Base-by-base conservation (phyloP, 1,284 basidiomycete species). In the Malassezia arunalokei region DNA sequence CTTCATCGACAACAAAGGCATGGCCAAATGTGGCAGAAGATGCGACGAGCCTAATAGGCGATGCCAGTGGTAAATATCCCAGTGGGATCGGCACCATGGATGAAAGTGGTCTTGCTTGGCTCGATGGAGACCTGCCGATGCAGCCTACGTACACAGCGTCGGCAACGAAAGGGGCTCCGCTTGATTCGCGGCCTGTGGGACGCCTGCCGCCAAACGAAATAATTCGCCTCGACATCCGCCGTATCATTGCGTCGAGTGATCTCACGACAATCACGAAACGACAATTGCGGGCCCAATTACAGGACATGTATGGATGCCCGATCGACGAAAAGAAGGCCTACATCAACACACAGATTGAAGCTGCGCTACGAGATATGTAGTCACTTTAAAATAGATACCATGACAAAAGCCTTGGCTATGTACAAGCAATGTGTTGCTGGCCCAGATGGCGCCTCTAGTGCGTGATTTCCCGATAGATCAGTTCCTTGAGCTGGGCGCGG, bases 401-500 rank as follows among this genome's bases (percentile, higher is more conserved):
- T n/a, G 12, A 15, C 20, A 8, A 12, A n/a, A 15, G 39, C 5
- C 14, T 24, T 24, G 38, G 31, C 44, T 46, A 44, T 44, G 43
- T 44, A 44, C 17, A 44, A 32, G 15, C 42, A 20, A 14, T 44
- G 33, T 29, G 20, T 4, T 4, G 20, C 20, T 24, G 20, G 20
- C 20, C 20, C 20, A 24, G 20, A 24, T 24, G 20, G 20, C 20
- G 20, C 20, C n/a, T 43, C n/a, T 42, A 52, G 9, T 49, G 52
- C 9, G 43, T 60, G 40, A 66, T 60, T 51, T 72, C 69, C 40
- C 64, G 57, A 49, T 62, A 72, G 44, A 72, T 70, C 33, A 71
- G 53, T 28, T 60, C 55, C 54, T 69, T 70, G 31, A 72, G 54
- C 51, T 71, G 61, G 37, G 49, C 76, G 40, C 78, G 69, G 17